Evolutionary conservation across 176 grass and related monocot species (phyloP), one percentile per base, ranked within the genome.

Genomic region (Oryza longistaminata): DNA sequence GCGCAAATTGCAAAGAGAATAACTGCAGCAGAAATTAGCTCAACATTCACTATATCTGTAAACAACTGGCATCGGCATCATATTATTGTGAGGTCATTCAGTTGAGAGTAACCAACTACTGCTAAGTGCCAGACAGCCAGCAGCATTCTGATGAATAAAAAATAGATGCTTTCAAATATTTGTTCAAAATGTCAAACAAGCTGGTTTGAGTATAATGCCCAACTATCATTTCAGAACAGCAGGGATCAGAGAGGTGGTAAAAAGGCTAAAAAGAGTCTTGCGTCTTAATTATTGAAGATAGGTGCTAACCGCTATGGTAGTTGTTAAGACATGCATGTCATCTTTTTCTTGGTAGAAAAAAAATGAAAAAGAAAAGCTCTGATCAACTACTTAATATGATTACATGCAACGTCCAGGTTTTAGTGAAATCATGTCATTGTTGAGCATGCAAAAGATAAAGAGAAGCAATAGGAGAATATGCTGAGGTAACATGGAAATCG

Each of bases 191-290:
- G 25, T 73, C 6, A 25, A 25, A 46, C 19, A 80, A 58, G 70
- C 65, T 76, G 70, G 64, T n/a, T 71, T 61, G 45, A 85, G 77
- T 29, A n/a, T 64, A 82, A 64, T 31, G 9, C 48, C 26, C 10
- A 64, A 82, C 46, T 66, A 6, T 61, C 33, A 64, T 62, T 85
- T 83, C 76, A 81, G 76, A 77, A 68, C 25, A 85, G 76, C 31
- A 19, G 66, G 68, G 77, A 79, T 44, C 83, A 82, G 66, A 90
- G 86, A 72, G 33, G 17, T 81, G 78, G 42, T 42, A 46, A 86
- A 85, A 90, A 76, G 77, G 78, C 42, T 52, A 46, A 86, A 90
- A 70, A 66, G 70, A 64, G 68, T 64, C 52, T 76, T 70, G 43
- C 43, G 22, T 66, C 58, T 71, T 81, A 34, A 77, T 71, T 73